Conservation (phyloP, 1,139 yeast genomes). For the Candida freyschussii region DNA sequence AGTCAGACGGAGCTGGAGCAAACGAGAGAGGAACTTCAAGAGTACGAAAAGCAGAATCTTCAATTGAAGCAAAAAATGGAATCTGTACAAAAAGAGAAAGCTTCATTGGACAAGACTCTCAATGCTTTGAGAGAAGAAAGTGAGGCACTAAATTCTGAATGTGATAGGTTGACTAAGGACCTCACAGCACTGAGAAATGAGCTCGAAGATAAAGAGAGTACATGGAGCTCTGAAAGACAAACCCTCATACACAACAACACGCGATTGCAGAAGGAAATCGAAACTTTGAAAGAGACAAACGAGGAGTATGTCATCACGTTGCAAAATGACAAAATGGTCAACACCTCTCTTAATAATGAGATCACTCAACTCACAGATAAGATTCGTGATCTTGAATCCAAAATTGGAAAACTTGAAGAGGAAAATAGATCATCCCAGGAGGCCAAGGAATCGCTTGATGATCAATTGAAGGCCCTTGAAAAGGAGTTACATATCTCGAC, state of each 20-base stretch:
- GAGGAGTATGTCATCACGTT: slow-evolving; percentile 44
- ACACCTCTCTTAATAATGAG: slow-evolving; percentile 36
- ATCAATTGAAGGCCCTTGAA: slow-evolving; percentile 23
- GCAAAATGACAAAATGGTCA: slow-evolving; percentile 45
- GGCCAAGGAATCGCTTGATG: slow-evolving; percentile 2
- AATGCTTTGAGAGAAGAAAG: slow-evolving; percentile 48
- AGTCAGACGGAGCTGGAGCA: slow-evolving; percentile 58
- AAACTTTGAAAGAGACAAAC: slow-evolving; percentile 36
- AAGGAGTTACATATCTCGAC: slow-evolving; percentile 12
- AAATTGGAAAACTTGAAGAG: slow-evolving; percentile 2
- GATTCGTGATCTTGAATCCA: slow-evolving; percentile 6
- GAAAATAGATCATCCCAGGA: slow-evolving; percentile 1
- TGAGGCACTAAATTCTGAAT: slow-evolving; percentile 55
- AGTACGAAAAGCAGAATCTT: slow-evolving; percentile 33
- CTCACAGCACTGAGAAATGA: slow-evolving; percentile 44
- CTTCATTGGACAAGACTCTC: slow-evolving; percentile 30
- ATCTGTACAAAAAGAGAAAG: slow-evolving; percentile 26
- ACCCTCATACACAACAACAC: slow-evolving; percentile 1
- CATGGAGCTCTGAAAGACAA: slow-evolving; percentile 41
- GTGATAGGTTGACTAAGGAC: slow-evolving; percentile 55
- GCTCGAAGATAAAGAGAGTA: slow-evolving; percentile 37
- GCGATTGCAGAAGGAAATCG: slow-evolving; percentile 19
- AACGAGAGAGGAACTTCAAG: slow-evolving; percentile 39
- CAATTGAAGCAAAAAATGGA: slow-evolving; percentile 30
- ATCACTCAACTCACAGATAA: slow-evolving; percentile 27